phyloP scores from a whole-genome alignment of 768 basidiomycete species.

The Lentinula edodes region DNA sequence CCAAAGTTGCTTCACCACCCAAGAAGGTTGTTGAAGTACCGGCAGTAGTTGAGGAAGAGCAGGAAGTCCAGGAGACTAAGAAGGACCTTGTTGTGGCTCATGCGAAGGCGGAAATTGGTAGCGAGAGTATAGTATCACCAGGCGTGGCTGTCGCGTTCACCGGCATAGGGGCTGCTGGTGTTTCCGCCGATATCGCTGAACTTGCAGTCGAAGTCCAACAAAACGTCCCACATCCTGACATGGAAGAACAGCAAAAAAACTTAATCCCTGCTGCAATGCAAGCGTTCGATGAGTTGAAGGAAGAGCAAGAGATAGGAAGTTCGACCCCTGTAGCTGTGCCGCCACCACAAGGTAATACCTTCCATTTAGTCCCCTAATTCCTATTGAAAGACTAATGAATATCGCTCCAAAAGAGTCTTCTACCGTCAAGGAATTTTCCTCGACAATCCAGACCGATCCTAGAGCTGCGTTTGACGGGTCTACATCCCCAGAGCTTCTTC shows the following conservation, averaged over 20 bases:
- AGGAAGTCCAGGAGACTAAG: background rate
- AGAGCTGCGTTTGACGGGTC: background rate
- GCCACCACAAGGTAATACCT: background rate
- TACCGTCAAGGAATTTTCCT: background rate
- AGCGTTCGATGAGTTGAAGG: too few species aligned
- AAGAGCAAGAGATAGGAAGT: background rate
- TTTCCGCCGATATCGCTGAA: background rate
- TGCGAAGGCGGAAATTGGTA: background rate
- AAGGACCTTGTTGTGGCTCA: background rate
- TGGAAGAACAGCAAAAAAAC: background rate
- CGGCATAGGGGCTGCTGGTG: background rate
- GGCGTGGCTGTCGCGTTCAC: background rate
- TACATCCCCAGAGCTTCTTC: background rate
- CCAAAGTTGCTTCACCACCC: slow-evolving; percentile 10
- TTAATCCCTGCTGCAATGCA: background rate
- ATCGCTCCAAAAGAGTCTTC: background rate
- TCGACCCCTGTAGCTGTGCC: background rate
- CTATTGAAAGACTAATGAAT: background rate
- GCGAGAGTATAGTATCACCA: slow-evolving; percentile 6
- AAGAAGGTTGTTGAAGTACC: slow-evolving; percentile 14
- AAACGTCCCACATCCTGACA: background rate
- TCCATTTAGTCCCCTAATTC: background rate
- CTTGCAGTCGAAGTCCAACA: background rate
- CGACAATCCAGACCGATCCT: background rate
- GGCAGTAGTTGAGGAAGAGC: slow-evolving; percentile 4